These are phyloP conservation scores for Plantago rigida DNA, from an alignment of 305 asterid genomes.

Conservation along the genomic window DNA sequence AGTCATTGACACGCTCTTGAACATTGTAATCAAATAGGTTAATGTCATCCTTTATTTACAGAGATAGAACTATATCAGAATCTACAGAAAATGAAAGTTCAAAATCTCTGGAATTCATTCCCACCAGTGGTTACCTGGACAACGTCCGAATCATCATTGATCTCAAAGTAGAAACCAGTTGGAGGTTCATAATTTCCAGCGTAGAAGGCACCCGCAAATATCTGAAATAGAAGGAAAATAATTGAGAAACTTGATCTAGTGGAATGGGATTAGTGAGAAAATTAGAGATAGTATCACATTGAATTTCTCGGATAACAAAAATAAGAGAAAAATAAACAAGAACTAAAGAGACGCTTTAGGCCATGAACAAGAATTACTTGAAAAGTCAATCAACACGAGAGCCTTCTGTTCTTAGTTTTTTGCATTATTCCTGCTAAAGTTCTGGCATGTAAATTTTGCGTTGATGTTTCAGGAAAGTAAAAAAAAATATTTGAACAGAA, in stretches of 20 bases:
- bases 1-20: slow-evolving; percentile 80
- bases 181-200: slow-evolving; percentile 90
- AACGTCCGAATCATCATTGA: slow-evolving; percentile 61
- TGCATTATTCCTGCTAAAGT: no score
- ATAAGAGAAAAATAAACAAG: no score
- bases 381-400: no score
- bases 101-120: slow-evolving; percentile 5
- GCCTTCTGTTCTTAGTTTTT: no score
- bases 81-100: slow-evolving; percentile 20
- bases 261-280: background rate
- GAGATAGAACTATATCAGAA: slow-evolving; percentile 25
- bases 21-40: slow-evolving; percentile 85
- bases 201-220: slow-evolving; percentile 87
- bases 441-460: no score
- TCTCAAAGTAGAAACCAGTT: slow-evolving; percentile 66
- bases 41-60: slow-evolving; percentile 57
- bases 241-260: background rate
- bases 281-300: background rate
- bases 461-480: no score
- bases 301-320: no score
- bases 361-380: no score
- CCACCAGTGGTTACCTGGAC: slow-evolving; percentile 63
- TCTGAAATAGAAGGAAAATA: slow-evolving; percentile 34
- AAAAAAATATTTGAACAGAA: no score
- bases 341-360: no score